phyloP scores from a whole-genome alignment of 441 rosid species.

The Melastoma candidum region DNA sequence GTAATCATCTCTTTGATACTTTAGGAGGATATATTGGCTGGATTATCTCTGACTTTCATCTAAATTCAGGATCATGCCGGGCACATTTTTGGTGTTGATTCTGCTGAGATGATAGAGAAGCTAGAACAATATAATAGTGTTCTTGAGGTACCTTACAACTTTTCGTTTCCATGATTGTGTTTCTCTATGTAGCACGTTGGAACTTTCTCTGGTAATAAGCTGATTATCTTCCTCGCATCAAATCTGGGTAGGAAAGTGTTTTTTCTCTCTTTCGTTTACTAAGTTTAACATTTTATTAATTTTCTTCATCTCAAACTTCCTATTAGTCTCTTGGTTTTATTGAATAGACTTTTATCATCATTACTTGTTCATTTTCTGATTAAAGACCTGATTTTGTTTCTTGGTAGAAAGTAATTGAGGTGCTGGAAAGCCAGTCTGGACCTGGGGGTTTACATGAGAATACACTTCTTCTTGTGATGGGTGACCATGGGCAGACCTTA shows the following conservation, averaged over 20 bases:
- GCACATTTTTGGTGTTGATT: constrained; percentile 89
- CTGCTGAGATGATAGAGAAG: constrained; percentile 73
- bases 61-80: constrained; percentile 88
- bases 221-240: too few relatives aligned
- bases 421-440: constrained; percentile 58
- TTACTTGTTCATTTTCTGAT: not conserved
- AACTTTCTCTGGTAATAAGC: too few relatives aligned
- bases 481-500: too few relatives aligned
- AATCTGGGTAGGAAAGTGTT: too few relatives aligned
- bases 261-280: too few relatives aligned
- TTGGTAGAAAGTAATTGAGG: constrained; percentile 47
- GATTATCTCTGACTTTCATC: constrained; percentile 7
- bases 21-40: constrained; percentile 1
- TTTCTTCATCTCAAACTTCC: too few relatives aligned
- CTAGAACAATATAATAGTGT: constrained; percentile 79
- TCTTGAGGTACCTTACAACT: constrained; percentile 48
- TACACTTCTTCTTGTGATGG: too few relatives aligned
- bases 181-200: not conserved
- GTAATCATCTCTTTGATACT: too few relatives aligned
- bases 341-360: too few relatives aligned
- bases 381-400: constrained; percentile 13
- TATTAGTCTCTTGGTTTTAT: too few relatives aligned
- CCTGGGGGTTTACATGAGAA: constrained; percentile 20
- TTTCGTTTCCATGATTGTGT: not conserved
- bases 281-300: too few relatives aligned